Conservation (phyloP, 345 rosid species). For the Aethionema arabicum region DNA sequence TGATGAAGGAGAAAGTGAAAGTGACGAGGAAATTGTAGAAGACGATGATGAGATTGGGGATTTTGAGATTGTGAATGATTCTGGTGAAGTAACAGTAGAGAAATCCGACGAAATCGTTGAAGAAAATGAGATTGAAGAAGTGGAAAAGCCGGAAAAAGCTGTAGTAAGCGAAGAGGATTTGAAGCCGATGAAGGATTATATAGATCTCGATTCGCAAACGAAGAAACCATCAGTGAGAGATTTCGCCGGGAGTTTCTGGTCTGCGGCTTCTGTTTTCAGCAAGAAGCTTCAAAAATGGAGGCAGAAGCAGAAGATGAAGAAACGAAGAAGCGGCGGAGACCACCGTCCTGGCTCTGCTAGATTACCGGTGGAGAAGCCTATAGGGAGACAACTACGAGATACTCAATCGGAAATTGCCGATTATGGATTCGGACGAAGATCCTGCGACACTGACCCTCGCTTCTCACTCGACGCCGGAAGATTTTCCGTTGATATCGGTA, state of each 20-base stretch:
- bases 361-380: constrained; percentile 94
- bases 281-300: constrained; percentile 97
- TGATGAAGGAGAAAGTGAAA: constrained; percentile 50
- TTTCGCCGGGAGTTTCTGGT: constrained; percentile 87
- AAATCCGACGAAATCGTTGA: constrained; percentile 58
- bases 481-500: constrained; percentile 42
- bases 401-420: constrained; percentile 98
- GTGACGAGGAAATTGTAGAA: constrained; percentile 40
- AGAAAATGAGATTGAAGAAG: constrained; percentile 45
- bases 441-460: constrained; percentile 98
- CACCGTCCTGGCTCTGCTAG: constrained; percentile 62
- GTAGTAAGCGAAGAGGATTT: constrained; percentile 51
- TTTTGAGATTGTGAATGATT: constrained; percentile 45
- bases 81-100: constrained; percentile 39
- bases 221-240: constrained; percentile 72
- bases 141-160: constrained; percentile 41
- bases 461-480: constrained; percentile 72
- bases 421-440: constrained; percentile 89
- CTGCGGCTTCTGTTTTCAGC: constrained; percentile 97
- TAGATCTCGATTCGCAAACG: constrained; percentile 79
- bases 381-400: constrained; percentile 82
- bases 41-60: constrained; percentile 36
- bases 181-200: constrained; percentile 86
- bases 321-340: constrained; percentile 51
- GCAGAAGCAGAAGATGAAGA: constrained; percentile 90